A percentile compares a stretch with the other conserved stretches of the same genome.
Evolutionary conservation across 2,329 filamentous ascomycete species (phyloP).

Genomic region (Pseudogymnoascus sp.): DNA sequence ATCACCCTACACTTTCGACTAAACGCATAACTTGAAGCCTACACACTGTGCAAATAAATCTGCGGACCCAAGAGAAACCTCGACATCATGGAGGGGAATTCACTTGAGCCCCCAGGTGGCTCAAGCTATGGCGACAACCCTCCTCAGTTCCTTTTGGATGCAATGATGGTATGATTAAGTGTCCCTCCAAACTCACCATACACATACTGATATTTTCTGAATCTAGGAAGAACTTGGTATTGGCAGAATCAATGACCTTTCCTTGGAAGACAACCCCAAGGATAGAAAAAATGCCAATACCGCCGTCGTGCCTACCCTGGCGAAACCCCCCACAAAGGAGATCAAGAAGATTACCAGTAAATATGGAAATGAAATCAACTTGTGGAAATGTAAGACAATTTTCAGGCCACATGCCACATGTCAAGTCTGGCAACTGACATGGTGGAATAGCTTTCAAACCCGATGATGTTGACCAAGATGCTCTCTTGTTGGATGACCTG

Average conservation of each 20-base stretch:
- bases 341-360: neutral
- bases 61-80: neutral
- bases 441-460: neutral
- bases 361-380: neutral
- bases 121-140: neutral
- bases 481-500: neutral
- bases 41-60: too few relatives aligned
- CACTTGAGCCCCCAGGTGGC: neutral
- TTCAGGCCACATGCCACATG: neutral
- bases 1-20: neutral
- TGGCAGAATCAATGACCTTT: constrained; percentile 20
- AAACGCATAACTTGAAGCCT: neutral
- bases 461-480: constrained; percentile 9
- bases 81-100: neutral
- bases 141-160: neutral
- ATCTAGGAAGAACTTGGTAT: constrained; percentile 25
- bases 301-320: neutral
- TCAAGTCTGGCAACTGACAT: neutral
- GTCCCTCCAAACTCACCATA: neutral
- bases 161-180: neutral
- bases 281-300: neutral
- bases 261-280: constrained; percentile 17
- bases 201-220: neutral
- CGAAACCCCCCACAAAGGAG: neutral
- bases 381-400: neutral